Conservation (phyloP, 805 yeast species). For the Zygosaccharomyces bisporus region DNA sequence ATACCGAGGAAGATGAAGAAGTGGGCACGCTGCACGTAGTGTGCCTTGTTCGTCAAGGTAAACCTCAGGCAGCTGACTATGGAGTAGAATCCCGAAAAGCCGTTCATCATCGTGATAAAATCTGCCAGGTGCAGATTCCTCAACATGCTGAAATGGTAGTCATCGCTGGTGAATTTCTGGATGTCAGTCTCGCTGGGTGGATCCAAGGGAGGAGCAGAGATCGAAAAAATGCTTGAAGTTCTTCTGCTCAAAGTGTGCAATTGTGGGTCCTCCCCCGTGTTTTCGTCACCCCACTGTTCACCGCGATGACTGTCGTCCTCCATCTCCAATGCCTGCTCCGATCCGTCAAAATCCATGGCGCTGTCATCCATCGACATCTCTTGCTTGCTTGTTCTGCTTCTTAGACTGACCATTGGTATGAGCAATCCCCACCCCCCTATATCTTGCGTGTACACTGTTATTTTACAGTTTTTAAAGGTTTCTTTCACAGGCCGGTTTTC, state of each 20-base stretch:
- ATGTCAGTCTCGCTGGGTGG: constrained; percentile 77
- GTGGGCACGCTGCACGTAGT: constrained; percentile 82
- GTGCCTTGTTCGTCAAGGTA: constrained; percentile 62
- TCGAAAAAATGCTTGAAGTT: constrained; percentile 51
- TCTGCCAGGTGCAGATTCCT: constrained; percentile 93
- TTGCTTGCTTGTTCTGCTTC: constrained; percentile 9
- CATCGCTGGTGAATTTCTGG: constrained; percentile 74
- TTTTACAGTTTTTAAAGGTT: neutral
- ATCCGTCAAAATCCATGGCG: constrained; percentile 4
- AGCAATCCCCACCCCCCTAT: neutral
- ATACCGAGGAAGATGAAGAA: constrained; percentile 85
- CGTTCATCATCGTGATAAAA: constrained; percentile 89
- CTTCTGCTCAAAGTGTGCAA: constrained; percentile 44
- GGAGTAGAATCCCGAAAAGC: constrained; percentile 89
- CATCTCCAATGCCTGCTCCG: constrained; percentile 11
- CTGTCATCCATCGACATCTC: constrained; percentile 11
- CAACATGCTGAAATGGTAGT: constrained; percentile 80
- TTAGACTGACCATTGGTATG: constrained; percentile 11
- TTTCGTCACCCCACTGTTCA: constrained; percentile 11
- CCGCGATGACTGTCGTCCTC: constrained; percentile 10
- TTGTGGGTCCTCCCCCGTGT: constrained; percentile 17
- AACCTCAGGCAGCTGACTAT: constrained; percentile 81
- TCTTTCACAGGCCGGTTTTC: neutral
- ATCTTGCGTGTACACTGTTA: neutral
- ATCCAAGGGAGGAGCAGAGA: constrained; percentile 56